These are phyloP conservation scores for Uronychia setigera DNA, from an alignment of 73 alveolate species.

Conservation along the genomic window DNA sequence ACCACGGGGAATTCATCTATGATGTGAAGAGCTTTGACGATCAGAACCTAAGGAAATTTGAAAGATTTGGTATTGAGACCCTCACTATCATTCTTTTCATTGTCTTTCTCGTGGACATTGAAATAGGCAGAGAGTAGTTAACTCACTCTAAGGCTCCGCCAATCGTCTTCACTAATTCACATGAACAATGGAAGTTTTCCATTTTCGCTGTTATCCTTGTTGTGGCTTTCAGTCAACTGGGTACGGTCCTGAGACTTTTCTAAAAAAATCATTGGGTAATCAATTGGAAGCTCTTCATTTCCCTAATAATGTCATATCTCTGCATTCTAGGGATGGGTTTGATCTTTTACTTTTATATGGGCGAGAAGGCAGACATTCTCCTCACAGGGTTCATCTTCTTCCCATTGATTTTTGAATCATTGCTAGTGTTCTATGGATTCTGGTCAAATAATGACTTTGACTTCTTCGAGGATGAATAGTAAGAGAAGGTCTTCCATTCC, in stretches of 20 bases:
- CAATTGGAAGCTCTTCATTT: too few species aligned
- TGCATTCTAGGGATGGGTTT: neutral
- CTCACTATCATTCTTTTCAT: neutral
- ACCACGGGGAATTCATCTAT: neutral
- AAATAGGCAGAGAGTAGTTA: neutral
- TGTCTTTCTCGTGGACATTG: neutral
- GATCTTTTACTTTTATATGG: neutral
- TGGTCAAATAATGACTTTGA: neutral
- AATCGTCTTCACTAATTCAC: neutral
- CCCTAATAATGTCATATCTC: too few species aligned
- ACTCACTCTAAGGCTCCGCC: neutral
- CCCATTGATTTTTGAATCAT: neutral
- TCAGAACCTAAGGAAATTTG: neutral
- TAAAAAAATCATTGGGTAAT: neutral
- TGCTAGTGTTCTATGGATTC: neutral
- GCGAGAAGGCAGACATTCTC: neutral
- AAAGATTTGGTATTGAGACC: neutral
- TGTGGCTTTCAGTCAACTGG: neutral
- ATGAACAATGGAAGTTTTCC: neutral
- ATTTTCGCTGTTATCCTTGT: neutral
- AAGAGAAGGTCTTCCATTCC: neutral
- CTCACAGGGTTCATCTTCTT: neutral
- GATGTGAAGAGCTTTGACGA: neutral
- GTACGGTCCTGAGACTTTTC: neutral
- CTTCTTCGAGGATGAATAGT: neutral